phyloP scores from a whole-genome alignment of 106 monocot species.

The Allium sativum region DNA sequence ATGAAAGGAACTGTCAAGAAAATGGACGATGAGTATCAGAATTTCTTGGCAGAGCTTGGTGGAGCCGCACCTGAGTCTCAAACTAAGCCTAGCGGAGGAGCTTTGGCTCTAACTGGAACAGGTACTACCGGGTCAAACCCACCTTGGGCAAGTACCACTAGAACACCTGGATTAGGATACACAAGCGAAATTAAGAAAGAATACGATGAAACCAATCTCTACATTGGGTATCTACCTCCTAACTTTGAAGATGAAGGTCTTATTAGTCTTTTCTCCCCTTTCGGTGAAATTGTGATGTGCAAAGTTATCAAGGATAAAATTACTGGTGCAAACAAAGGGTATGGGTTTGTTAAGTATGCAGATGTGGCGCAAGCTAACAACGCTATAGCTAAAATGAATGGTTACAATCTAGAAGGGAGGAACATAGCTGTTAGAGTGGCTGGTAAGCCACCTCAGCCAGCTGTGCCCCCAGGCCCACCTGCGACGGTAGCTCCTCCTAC shows the following conservation, averaged over 20 bases:
- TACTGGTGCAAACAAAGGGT: conserved; percentile 74
- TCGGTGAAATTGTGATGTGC: conserved; percentile 87
- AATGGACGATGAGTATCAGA: conserved; percentile 92
- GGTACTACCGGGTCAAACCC: conserved; percentile 29
- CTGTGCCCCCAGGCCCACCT: conserved; percentile 61
- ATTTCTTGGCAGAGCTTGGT: conserved; percentile 83
- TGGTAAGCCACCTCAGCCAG: conserved; percentile 78
- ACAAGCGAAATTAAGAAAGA: conserved; percentile 57
- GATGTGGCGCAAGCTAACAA: conserved; percentile 62
- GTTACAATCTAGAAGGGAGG: conserved; percentile 76
- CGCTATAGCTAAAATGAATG: conserved; percentile 75
- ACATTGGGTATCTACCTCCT: conserved; percentile 80
- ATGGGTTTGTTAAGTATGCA: conserved; percentile 92
- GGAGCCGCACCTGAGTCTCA: conserved; percentile 57
- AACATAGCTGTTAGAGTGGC: conserved; percentile 83
- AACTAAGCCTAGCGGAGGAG: conserved; percentile 25
- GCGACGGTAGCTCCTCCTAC: conserved; percentile 26
- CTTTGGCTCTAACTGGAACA: conserved; percentile 27
- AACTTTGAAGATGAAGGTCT: conserved; percentile 69
- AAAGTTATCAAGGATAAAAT: conserved; percentile 88
- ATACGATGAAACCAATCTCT: conserved; percentile 85
- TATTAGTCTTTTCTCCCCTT: conserved; percentile 60
- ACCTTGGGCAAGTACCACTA: conserved; percentile 38
- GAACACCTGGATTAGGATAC: conserved; percentile 1
- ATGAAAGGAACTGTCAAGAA: conserved; percentile 87